Conservation (phyloP, 75 land plant genomes). For the Sequoia sempervirens region DNA sequence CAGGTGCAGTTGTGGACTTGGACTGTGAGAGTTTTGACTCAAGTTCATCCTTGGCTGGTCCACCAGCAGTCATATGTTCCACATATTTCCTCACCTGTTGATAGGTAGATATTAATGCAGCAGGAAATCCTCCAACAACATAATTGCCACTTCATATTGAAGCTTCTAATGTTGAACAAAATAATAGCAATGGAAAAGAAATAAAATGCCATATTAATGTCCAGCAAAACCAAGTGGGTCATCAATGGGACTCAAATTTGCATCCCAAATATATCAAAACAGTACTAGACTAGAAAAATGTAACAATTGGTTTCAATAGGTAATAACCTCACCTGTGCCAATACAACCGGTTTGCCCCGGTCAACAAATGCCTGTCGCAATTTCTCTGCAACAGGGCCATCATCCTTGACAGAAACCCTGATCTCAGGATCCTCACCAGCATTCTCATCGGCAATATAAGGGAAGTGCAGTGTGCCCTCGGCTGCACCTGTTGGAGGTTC, state of each 20-base stretch:
- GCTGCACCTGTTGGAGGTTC: slow-evolving; percentile 28
- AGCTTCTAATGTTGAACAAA: not conserved
- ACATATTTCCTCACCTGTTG: slow-evolving; percentile 66
- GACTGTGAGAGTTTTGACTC: slow-evolving; percentile 49
- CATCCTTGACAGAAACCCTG: slow-evolving; percentile 61
- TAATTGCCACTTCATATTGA: not conserved
- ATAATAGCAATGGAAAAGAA: not conserved
- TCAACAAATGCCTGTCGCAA: slow-evolving; percentile 71
- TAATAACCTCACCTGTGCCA: slow-evolving; percentile 38
- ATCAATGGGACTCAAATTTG: not conserved
- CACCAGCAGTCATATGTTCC: slow-evolving; percentile 75
- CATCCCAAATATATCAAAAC: not conserved
- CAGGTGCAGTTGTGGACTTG: slow-evolving; percentile 8
- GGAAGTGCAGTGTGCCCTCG: slow-evolving; percentile 70
- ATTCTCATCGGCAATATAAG: slow-evolving; percentile 95
- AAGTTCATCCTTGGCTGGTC: slow-evolving; percentile 86
- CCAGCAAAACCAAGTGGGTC: not conserved
- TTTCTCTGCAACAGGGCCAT: slow-evolving; percentile 63
- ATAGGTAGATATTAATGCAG: not conserved
- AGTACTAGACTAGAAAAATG: not conserved
- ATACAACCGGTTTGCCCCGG: slow-evolving; percentile 67
- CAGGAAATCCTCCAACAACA: not conserved
- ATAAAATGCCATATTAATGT: not conserved
- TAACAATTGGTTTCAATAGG: not conserved
- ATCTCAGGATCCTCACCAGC: slow-evolving; percentile 92